These are phyloP conservation scores for Calonectria leucothoes DNA, from an alignment of 2,329 filamentous ascomycete species.

Conservation along the genomic window DNA sequence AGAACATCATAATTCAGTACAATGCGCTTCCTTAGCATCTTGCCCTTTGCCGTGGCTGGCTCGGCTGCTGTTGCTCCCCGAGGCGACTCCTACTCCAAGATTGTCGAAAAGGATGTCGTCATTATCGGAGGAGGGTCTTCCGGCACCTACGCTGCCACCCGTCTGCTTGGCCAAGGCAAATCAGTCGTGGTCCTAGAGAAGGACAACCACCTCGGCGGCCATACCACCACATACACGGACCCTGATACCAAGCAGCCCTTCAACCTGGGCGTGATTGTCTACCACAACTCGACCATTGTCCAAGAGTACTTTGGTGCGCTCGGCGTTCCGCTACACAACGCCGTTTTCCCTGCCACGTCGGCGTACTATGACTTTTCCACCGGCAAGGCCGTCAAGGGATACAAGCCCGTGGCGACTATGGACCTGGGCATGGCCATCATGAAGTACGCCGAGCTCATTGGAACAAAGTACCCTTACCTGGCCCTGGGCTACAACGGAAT, in stretches of 20 bases:
- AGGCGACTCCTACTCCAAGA: neutral
- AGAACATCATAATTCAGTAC: neutral
- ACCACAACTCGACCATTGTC: neutral
- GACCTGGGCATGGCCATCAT: neutral
- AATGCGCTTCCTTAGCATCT: neutral
- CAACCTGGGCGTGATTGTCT: conserved; percentile 10
- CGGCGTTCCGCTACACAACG: neutral
- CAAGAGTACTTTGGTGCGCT: neutral
- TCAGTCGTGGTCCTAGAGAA: conserved; percentile 15
- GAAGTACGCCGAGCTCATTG: neutral
- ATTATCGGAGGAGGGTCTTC: conserved; percentile 12
- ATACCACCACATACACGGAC: conserved; percentile 8
- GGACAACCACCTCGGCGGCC: conserved; percentile 10
- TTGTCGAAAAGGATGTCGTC: conserved; percentile 7
- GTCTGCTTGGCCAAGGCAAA: neutral
- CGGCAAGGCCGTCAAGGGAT: neutral
- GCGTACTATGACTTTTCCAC: neutral
- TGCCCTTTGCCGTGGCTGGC: neutral
- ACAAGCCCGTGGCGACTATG: no score
- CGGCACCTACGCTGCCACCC: conserved; percentile 2
- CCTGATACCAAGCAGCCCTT: conserved; percentile 10
- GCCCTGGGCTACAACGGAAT: conserved; percentile 1
- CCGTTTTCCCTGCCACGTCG: accelerated
- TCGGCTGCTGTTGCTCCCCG: neutral
- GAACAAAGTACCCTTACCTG: conserved; percentile 4